phyloP scores from a whole-genome alignment of 176 grass and related monocot species.

The Oryza longistaminata region DNA sequence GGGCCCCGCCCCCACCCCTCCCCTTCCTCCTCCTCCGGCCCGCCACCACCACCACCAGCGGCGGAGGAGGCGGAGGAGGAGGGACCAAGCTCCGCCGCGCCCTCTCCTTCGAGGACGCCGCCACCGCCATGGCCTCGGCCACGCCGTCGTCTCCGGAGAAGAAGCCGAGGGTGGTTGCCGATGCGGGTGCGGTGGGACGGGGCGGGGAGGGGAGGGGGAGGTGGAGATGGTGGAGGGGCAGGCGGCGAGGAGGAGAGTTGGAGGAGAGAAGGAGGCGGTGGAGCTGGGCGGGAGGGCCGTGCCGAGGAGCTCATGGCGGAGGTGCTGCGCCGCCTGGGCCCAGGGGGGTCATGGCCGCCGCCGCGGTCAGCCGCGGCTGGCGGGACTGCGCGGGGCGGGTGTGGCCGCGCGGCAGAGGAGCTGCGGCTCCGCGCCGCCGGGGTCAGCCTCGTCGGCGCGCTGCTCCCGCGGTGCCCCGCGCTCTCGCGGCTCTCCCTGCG shows the following conservation, averaged over 20 bases:
- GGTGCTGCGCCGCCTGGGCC: slow-evolving; percentile 55
- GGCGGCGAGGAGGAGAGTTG: neutral
- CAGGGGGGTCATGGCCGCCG: slow-evolving; percentile 42
- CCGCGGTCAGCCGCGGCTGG: slow-evolving; percentile 48
- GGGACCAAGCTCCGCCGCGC: slow-evolving; percentile 42
- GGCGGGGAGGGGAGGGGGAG: neutral
- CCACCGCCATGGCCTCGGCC: neutral
- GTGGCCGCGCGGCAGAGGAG: slow-evolving; percentile 73
- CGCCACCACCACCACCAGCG: neutral
- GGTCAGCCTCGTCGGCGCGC: slow-evolving; percentile 47
- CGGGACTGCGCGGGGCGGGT: slow-evolving; percentile 66
- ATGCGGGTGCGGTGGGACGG: neutral
- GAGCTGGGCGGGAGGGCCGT: slow-evolving; percentile 32
- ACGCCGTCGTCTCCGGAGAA: slow-evolving; percentile 39
- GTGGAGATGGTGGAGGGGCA: neutral
- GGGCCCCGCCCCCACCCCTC: slow-evolving; percentile 31
- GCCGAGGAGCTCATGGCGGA: slow-evolving; percentile 43
- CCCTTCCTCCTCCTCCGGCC: slow-evolving; percentile 26
- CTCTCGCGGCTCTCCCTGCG: slow-evolving; percentile 55
- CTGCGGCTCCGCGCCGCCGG: slow-evolving; percentile 61
- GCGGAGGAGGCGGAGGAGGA: neutral
- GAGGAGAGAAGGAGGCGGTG: neutral
- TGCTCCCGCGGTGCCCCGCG: slow-evolving; percentile 65
- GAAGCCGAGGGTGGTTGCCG: slow-evolving; percentile 21
- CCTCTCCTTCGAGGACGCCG: slow-evolving; percentile 59